These are phyloP conservation scores for Penicillium sp. DNA, from an alignment of 2,329 filamentous ascomycete species.

Conservation along the genomic window DNA sequence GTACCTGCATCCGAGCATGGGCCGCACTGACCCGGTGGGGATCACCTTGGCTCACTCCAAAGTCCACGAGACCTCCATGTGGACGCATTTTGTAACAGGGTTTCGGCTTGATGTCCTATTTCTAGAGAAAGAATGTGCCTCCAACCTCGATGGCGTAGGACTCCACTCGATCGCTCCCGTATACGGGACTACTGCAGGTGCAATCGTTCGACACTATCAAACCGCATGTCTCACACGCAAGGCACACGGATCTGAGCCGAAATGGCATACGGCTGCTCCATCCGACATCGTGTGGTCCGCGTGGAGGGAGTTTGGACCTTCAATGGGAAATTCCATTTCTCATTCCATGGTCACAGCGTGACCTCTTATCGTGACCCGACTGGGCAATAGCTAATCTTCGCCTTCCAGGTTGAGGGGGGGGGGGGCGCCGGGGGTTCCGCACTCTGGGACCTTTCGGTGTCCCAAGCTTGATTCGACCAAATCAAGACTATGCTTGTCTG, in stretches of 20 bases:
- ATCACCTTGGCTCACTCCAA: neutral
- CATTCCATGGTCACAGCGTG: conserved; percentile 2
- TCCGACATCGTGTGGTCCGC: conserved; percentile 12
- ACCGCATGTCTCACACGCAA: conserved; percentile 16
- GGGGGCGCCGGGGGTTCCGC: neutral
- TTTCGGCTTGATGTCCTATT: neutral
- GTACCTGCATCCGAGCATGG: conserved; percentile 23
- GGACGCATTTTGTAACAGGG: conserved; percentile 1
- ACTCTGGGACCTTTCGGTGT: conserved; percentile 3
- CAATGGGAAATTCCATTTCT: neutral
- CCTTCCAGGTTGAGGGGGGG: neutral
- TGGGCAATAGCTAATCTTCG: neutral
- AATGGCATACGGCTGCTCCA: conserved; percentile 7
- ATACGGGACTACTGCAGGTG: conserved; percentile 8
- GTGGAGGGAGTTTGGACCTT: neutral
- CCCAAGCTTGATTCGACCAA: conserved; percentile 5
- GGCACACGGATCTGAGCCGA: conserved; percentile 14
- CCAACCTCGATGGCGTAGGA: neutral
- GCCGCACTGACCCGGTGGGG: conserved; percentile 1
- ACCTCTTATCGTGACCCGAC: conserved; percentile 3
- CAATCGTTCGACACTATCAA: conserved; percentile 14
- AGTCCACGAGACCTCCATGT: conserved; percentile 26
- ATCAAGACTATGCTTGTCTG: conserved; percentile 5
- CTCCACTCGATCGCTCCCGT: neutral
- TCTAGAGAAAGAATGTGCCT: neutral